Base-by-base conservation (phyloP, 106 monocot species). In the Acorus gramineus region DNA sequence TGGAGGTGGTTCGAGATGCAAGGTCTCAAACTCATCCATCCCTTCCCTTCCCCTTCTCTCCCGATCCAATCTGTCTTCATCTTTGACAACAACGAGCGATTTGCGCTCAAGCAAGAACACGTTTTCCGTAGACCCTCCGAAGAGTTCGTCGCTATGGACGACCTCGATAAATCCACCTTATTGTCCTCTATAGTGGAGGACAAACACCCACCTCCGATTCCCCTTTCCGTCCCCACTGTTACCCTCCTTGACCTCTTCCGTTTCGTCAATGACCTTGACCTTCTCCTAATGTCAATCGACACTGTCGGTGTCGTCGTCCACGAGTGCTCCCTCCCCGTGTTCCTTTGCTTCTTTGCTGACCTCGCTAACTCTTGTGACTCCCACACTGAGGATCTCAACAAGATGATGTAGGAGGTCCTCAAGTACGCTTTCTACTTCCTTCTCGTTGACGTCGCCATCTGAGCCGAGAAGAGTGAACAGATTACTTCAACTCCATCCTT, bases 281-380 rank as follows among this genome's bases (percentile, higher is more conserved):
- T 47, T 44, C 46, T 77, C 0, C 73, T 96, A 5, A 90, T 96
- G 90, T 62, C 72, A 11, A 74, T 87, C 46, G 95, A 87, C 12
- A 87, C 80, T 0, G 71, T 70, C 52, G 95, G 95, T 1, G 95
- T 90, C 8, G 42, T 90, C 7, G 80, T 96, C 43, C 95, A 90
- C 57, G 95, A 90, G 5, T 87, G 87, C 66, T 82, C 95, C 2
- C 87, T 96, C 43, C 95, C 95, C 44, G 71, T 96, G 8, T 90
- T 90, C 46, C 82, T 90, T 51, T 75, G 90, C 55, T 90, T 96
- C 78, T 95, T 95, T 55, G 94, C 94, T 2, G 80, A 95, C 78
- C 84, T 95, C 49, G 90, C 90, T 49, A 69, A 95, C 73, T 95
- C 94, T 11, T 95, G 90, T 67, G 90, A 90, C 7, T 84, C 94